Evolutionary conservation across 2,329 filamentous ascomycete species (phyloP), one percentile per base, ranked within the genome.

Genomic region (Trichoderma citrinoviride): DNA sequence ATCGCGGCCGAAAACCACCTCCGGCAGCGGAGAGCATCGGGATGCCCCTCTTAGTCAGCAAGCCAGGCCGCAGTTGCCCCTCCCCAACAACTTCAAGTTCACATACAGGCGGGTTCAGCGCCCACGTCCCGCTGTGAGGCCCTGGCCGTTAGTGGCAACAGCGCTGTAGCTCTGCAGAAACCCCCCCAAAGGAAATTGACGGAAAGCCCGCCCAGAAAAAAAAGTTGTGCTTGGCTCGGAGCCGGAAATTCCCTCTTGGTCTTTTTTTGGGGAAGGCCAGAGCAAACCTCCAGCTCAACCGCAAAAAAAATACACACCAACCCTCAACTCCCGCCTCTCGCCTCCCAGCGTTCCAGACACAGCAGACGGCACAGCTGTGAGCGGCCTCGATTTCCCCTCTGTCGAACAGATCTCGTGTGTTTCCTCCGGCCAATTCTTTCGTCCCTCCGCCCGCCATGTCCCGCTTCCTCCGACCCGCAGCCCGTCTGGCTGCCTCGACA

Each of bases 391-490:
- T 14, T 43, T 49, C 65, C 60, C 65, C 69, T 67, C 67, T 71
- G 74, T 65, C 49, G 27, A 37, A 33, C 19, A 33, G 7, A 5
- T 3, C 23, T 19, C 47, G 25, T n/a, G 14, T 27, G 27, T 14
- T 25, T 4, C 43, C 10, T 2, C 29, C 29, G 7, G 43, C 44
- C 21, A 52, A 52, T 33, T 19, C 23, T 21, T 21, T 25, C n/a
- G 17, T n/a, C 21, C 21, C 4, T 17, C 49, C 43, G 40, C 47
- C 58, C 58, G 58, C 49, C 72, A 83, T 83, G 81, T 83, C 81
- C 72, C 81, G 81, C 73, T 78, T 81, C 71, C 79, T 83, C 71
- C 81, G 81, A 74, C 81, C 81, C 66, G 81, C 81, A 69, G 76
- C 80, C 73, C 79, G 81, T 69, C 74, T 83, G 74, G 80, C 80